A percentile compares a stretch with the other conserved stretches of the same genome.
phyloP scores from a whole-genome alignment of 305 asterid species.

The Rubia occidens region DNA sequence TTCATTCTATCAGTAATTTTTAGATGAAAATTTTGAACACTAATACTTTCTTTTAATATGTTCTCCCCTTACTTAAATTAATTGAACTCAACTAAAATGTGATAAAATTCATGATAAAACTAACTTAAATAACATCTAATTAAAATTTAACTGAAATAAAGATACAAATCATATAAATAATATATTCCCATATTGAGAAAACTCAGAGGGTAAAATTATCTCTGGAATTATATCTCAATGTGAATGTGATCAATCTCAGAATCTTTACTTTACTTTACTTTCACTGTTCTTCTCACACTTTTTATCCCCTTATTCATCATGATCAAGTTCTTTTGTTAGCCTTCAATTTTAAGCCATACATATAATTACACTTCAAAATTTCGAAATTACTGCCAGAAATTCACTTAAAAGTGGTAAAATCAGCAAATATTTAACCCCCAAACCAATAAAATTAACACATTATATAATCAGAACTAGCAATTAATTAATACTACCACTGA shows the following conservation, averaged over 20 bases:
- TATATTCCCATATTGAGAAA: not conserved
- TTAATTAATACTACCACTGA: conserved; percentile 6
- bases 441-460: conserved; percentile 42
- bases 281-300: conserved; percentile 1
- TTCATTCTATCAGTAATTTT: not conserved
- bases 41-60: no score
- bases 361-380: not conserved
- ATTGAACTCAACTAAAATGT: no score
- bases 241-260: conserved; percentile 26
- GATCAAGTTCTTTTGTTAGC: not conserved
- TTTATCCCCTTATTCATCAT: not conserved
- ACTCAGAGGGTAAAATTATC: conserved; percentile 18
- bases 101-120: no score
- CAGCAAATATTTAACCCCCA: conserved; percentile 40
- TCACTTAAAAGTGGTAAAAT: not conserved
- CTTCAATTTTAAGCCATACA: not conserved
- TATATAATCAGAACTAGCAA: conserved; percentile 18
- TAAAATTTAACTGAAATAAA: no score
- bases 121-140: no score
- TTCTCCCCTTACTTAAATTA: no score
- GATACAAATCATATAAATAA: no score
- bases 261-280: conserved; percentile 20
- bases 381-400: not conserved
- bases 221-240: conserved; percentile 22
- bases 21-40: no score